phyloP scores from a whole-genome alignment of 2,329 filamentous ascomycete species.

The Ceratocystis alfenasii region DNA sequence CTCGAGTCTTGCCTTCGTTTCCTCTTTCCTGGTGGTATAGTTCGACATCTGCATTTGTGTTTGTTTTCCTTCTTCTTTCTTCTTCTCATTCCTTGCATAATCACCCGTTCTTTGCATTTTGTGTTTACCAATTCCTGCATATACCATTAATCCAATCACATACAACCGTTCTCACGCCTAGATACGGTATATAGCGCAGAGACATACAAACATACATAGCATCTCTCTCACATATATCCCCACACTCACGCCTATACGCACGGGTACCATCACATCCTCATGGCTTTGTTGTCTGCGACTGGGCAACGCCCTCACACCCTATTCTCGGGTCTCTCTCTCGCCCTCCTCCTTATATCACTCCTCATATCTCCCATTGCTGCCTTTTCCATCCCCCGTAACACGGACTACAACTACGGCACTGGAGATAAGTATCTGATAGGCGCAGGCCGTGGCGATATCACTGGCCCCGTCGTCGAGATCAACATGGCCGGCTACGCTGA shows the following conservation, averaged over 20 bases:
- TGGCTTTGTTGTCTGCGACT: neutral
- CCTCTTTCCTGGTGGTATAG: neutral
- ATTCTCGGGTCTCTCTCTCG: neutral
- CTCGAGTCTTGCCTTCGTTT: neutral
- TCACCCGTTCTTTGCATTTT: neutral
- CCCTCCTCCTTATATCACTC: neutral
- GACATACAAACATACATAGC: neutral
- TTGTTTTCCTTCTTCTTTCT: neutral
- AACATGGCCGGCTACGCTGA: constrained; percentile 85
- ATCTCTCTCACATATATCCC: neutral
- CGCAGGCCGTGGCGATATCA: constrained; percentile 44
- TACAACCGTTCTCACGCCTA: neutral
- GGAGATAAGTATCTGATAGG: constrained; percentile 35
- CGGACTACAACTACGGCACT: neutral
- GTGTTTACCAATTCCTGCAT: neutral
- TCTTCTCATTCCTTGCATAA: neutral
- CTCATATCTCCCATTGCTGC: neutral
- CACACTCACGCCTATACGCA: neutral
- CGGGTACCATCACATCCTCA: neutral
- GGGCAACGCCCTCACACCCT: neutral
- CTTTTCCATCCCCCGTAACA: neutral
- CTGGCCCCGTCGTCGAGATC: constrained; percentile 71
- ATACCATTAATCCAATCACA: neutral
- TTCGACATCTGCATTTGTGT: neutral
- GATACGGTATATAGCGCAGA: neutral